Evolutionary conservation across 257 asterid species (phyloP).

Genomic region (Lantana camara): DNA sequence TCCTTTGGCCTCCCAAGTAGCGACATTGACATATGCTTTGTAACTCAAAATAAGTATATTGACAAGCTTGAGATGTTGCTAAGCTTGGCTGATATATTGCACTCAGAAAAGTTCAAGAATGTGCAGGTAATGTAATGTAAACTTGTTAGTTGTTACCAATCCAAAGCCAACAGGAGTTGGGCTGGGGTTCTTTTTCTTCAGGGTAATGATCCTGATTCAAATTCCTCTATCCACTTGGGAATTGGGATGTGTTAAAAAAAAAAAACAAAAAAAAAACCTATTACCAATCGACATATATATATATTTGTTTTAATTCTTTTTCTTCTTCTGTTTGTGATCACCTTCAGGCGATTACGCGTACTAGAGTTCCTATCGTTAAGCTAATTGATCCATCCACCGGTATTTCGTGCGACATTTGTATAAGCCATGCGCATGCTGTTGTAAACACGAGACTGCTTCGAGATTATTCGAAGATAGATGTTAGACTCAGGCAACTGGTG

Average conservation of each 20-base stretch:
- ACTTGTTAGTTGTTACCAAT: too few relatives aligned
- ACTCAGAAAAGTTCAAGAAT: conserved; percentile 49
- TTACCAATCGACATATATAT: neutral
- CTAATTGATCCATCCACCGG: conserved; percentile 69
- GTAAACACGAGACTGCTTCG: conserved; percentile 65
- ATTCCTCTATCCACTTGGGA: too few relatives aligned
- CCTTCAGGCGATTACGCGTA: conserved; percentile 65
- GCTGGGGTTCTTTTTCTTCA: too few relatives aligned
- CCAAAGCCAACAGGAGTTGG: too few relatives aligned
- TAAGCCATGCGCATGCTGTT: conserved; percentile 66
- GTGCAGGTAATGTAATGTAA: conserved; percentile 52
- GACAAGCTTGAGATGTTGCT: conserved; percentile 57
- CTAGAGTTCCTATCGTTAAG: conserved; percentile 76
- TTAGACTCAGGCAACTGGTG: conserved; percentile 60
- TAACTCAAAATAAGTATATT: conserved; percentile 39
- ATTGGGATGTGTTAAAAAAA: too few relatives aligned
- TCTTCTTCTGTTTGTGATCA: conserved; percentile 6
- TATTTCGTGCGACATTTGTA: conserved; percentile 63
- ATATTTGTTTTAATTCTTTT: neutral
- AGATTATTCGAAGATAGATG: conserved; percentile 64
- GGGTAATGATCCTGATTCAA: too few relatives aligned
- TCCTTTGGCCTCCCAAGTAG: conserved; percentile 69
- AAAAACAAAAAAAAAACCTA: too few relatives aligned
- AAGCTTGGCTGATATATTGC: conserved; percentile 59
- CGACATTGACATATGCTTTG: conserved; percentile 64